Conservation (phyloP, 768 basidiomycete genomes). For the Russula olivacea region DNA sequence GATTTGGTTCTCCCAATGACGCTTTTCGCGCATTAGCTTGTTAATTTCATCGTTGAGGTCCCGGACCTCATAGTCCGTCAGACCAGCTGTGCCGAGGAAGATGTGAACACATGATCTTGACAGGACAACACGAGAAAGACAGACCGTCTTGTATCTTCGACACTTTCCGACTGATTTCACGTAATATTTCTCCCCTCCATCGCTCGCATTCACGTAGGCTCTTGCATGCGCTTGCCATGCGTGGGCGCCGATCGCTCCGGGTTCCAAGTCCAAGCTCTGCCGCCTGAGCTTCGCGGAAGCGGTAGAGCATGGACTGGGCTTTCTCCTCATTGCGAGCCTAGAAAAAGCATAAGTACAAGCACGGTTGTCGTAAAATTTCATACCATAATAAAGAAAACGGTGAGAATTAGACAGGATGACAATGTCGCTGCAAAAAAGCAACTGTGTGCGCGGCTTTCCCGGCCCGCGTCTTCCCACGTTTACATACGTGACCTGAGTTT, state of each 20-base stretch:
- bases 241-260: too few relatives aligned
- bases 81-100: constrained; percentile 51
- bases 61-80: constrained; percentile 93
- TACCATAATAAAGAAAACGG: not conserved
- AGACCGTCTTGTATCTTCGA: constrained; percentile 95
- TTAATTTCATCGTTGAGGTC: constrained; percentile 98
- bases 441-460: too few relatives aligned
- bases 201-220: too few relatives aligned
- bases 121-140: constrained; percentile 27
- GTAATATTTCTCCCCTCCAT: constrained; percentile 91
- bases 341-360: not conserved
- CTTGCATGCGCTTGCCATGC: too few relatives aligned
- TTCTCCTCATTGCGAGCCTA: constrained; percentile 98
- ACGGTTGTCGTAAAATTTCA: not conserved
- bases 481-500: too few relatives aligned
- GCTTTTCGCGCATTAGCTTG: constrained; percentile 88
- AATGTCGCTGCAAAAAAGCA: not conserved
- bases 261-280: constrained; percentile 90
- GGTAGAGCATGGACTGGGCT: constrained; percentile 90
- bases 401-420: too few relatives aligned
- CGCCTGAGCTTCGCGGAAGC: constrained; percentile 95
- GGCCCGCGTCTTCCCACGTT: too few relatives aligned
- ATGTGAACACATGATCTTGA: not conserved
- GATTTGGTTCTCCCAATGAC: constrained; percentile 98
- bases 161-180: constrained; percentile 94